Conservation (phyloP, 495 filamentous ascomycete genomes). For the Annulohypoxylon maeteangense region DNA sequence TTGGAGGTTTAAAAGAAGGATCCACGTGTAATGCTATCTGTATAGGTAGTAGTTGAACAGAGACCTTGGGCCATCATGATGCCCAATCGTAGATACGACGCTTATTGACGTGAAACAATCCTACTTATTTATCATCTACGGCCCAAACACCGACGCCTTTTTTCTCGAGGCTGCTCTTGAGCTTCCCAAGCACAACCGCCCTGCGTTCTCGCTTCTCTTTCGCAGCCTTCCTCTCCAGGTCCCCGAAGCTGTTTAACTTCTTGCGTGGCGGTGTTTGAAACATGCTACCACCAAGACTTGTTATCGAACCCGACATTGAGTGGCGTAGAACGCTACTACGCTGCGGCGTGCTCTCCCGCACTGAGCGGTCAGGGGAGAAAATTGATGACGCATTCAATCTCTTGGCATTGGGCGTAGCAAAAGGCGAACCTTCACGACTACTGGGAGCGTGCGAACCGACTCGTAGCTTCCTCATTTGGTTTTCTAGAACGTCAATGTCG, state of each 20-base stretch:
- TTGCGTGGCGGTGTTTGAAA: slow-evolving; percentile 57
- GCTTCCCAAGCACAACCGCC: slow-evolving; percentile 61
- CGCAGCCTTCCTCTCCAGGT: slow-evolving; percentile 59
- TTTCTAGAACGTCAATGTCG: slow-evolving; percentile 89
- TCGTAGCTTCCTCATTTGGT: slow-evolving; percentile 79
- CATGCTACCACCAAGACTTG: slow-evolving; percentile 54
- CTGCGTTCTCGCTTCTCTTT: slow-evolving; percentile 66
- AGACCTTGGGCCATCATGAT: neutral
- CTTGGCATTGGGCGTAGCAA: slow-evolving; percentile 67
- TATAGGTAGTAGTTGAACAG: slow-evolving; percentile 2
- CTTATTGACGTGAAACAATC: neutral
- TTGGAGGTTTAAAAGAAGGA: neutral
- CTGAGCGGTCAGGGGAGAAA: slow-evolving; percentile 65
- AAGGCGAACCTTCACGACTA: slow-evolving; percentile 70
- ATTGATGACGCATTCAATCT: slow-evolving; percentile 57
- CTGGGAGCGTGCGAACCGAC: slow-evolving; percentile 57
- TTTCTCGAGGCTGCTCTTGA: slow-evolving; percentile 52
- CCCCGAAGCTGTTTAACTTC: slow-evolving; percentile 65
- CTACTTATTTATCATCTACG: slow-evolving; percentile 49
- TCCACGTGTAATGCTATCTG: slow-evolving; percentile 6
- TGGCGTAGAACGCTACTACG: slow-evolving; percentile 53
- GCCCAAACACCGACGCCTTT: slow-evolving; percentile 52
- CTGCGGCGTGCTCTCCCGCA: slow-evolving; percentile 54
- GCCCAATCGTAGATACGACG: neutral
- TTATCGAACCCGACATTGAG: slow-evolving; percentile 58